Base-by-base conservation (phyloP, 78 protist species). In the Creolimax fragrantissima region DNA sequence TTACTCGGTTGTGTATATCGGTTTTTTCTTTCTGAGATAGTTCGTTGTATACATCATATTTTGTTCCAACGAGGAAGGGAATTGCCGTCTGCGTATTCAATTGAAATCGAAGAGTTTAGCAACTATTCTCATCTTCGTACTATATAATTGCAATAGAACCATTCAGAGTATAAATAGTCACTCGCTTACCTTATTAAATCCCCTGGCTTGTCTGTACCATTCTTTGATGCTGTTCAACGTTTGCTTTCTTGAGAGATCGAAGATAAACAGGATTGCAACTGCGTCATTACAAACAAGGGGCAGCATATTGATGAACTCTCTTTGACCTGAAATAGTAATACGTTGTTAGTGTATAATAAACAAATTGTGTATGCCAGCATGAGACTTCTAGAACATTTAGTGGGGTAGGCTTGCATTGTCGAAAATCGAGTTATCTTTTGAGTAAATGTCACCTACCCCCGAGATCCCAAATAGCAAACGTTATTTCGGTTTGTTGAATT, bases 261-360 rank as follows among this genome's bases (percentile, higher is more conserved):
- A 99, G 97, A 98, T 94, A 43, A 97, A 98, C n/a, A 98, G 93
- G 41, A 99, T 91, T 3, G 98, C 99, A 3, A 93, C 96, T 4
- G 99, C 99, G 36, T 99, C 99, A 45, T 93, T 97, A 88, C 98
- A 96, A 39, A 97, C 99, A 0, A 99, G 85, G 4, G 99, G 99
- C 37, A 99, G 90, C 99, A 99, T 98, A 91, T 96, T 95, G 42
- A 94, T 92, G 86, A 98, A 99, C 91, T 98, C 99, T 11, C 96
- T 35, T 88, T 96, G 96, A 35, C 98, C 96, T 94, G 85, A n/a
- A n/a, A n/a, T n/a, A n/a, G n/a, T n/a, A n/a, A n/a, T n/a, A 3
- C 42, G 4, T 3, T 36, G 89, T 41, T 74, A 45, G n/a, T n/a
- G n/a, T 58, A 58, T 32, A 58, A 32, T 32, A 24, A 58, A 58